Evolutionary conservation across 2,329 filamentous ascomycete species (phyloP), one percentile per base, ranked within the genome.

Genomic region (Bipolaris cookei): DNA sequence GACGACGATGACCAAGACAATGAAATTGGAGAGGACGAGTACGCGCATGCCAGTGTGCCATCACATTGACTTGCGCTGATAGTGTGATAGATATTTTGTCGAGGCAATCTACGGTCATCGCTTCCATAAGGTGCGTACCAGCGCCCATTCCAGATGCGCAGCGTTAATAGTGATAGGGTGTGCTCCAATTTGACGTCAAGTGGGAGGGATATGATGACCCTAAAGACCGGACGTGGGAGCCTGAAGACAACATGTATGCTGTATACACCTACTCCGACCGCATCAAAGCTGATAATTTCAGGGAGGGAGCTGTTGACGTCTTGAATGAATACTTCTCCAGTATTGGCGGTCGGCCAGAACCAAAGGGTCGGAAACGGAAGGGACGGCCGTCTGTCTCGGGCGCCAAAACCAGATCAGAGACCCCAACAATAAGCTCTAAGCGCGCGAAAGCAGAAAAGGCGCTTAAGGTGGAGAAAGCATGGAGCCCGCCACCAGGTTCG

Each of bases 141-240:
- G 16, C 6, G 32, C 21, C 80, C 84, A 35, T 11, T 30, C 14
- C 1, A 51, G 43, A 37, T 14, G 28, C 30, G n/a, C 34, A 47
- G 43, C 32, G 52, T 62, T 69, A 20, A 67, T 45, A 23, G 16
- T 13, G 25, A 8, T 46, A 70, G 68, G 67, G 67, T 56, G 50
- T 50, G 8, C 54, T 71, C 0, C 81, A 82, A 44, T 92, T 89
- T 69, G 82, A 88, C 49, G 89, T 95, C 34, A 92, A 94, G 68
- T 95, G 91, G 91, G 86, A 90, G 62, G 90, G 90, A 3, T 95
- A 88, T 60, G 85, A 90, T 0, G 84, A 87, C 59, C 86, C 87
- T 59, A 74, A 79, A 0, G 91, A 95, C 64, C 77, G 85, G 68
- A 95, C 91, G 0, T 94, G 90, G 90, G 91, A 95, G 71, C 88